Evolutionary conservation across 495 filamentous ascomycete genomes (phyloP), one percentile per base, ranked within the genome.

Genomic region (Podospora pseudopauciseta): DNA sequence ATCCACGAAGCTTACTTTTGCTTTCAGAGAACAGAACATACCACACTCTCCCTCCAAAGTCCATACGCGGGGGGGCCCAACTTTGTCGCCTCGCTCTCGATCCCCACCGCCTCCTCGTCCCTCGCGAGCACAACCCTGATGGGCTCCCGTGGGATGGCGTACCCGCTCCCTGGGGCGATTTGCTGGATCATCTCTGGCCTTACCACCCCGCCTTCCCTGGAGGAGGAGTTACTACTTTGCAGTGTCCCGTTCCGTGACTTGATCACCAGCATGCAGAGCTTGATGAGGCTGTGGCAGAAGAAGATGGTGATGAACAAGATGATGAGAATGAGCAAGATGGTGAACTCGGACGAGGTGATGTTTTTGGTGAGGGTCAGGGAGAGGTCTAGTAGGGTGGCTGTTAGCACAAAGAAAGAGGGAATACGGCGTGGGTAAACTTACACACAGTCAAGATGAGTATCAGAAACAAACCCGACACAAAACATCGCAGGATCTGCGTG

Each of bases 41-140:
- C 91, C 80, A 95, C 91, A 76, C 89, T 92, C 76, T 87, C 86
- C 67, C 91, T 81, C 92, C 92, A 97, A 11, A 91, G 75, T 2
- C 92, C 93, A 78, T 97, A 97, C n/a, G 92, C 92, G 18, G 93
- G 93, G 39, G 93, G 93, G 18, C 91, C 89, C 34, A 83, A 67
- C 74, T 88, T 88, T 54, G 83, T 81, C 0, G 81, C 76, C 30
- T 82, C 80, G 68, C 80, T 83, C 71, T 85, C 76, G 65, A 84
- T 82, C 56, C 85, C 80, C 23, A 81, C 81, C 27, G 80, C 80
- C 62, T 90, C 88, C 71, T 89, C 88, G 70, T 90, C 88, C n/a
- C 82, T 78, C 7, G 85, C 84, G 32, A 90, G 76, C 15, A 86
- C 80, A 4, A 90, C 86, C 39, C 82, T 83, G 62, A 92, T 91